Evolutionary conservation across 208 protist genomes (phyloP).

Genomic region (Trypanosoma melophagium): DNA sequence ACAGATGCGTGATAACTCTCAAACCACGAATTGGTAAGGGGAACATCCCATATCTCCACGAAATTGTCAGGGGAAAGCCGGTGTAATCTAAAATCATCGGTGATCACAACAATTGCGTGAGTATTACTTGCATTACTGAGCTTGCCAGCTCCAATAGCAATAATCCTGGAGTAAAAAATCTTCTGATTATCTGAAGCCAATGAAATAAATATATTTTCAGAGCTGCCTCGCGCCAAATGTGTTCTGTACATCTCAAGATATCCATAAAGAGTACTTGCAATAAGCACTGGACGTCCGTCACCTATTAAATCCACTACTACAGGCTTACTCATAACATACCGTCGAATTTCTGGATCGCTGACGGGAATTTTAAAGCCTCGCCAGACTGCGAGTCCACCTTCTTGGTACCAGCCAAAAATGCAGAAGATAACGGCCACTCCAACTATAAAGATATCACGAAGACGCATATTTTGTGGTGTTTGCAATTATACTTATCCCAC

Average conservation of each 20-base stretch:
- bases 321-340: slow-evolving; percentile 58
- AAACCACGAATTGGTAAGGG: slow-evolving; percentile 21
- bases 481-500: background rate
- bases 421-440: slow-evolving; percentile 63
- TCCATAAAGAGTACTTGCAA: slow-evolving; percentile 39
- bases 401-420: slow-evolving; percentile 83
- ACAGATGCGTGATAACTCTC: slow-evolving; percentile 56
- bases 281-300: slow-evolving; percentile 47
- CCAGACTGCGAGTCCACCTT: slow-evolving; percentile 65
- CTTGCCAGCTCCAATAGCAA: slow-evolving; percentile 63
- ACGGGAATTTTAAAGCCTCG: slow-evolving; percentile 61
- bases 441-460: slow-evolving; percentile 79
- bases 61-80: slow-evolving; percentile 28
- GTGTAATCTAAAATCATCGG: slow-evolving; percentile 41
- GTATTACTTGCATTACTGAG: slow-evolving; percentile 26
- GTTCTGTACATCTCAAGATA: slow-evolving; percentile 52
- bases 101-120: slow-evolving; percentile 59
- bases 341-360: slow-evolving; percentile 33
- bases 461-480: slow-evolving; percentile 47
- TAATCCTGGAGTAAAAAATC: slow-evolving; percentile 37
- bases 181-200: slow-evolving; percentile 27
- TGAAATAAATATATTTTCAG: slow-evolving; percentile 51
- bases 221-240: slow-evolving; percentile 36
- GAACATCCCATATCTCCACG: slow-evolving; percentile 46
- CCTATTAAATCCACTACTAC: slow-evolving; percentile 57